These are phyloP conservation scores for Ocimum tenuiflorum DNA, from an alignment of 257 asterid species.

Conservation along the genomic window DNA sequence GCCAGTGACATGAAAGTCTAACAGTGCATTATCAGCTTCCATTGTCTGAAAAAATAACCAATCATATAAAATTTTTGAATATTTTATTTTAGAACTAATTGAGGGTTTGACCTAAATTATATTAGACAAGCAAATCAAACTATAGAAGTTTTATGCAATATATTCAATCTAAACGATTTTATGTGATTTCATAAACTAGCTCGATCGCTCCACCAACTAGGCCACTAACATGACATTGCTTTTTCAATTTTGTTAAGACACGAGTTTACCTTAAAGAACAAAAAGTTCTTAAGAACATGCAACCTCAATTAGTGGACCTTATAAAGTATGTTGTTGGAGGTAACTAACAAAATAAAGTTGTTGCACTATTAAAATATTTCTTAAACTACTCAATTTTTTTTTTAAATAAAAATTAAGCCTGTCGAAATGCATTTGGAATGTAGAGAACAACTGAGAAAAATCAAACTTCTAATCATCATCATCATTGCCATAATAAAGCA, in stretches of 20 bases:
- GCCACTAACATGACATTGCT: not conserved
- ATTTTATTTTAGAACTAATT: too few species aligned
- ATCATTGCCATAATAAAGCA: slow-evolving; percentile 6
- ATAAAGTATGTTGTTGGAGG: not conserved
- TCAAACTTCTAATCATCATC: slow-evolving; percentile 1
- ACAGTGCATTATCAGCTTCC: too few species aligned
- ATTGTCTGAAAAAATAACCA: too few species aligned
- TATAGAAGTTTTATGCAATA: not conserved
- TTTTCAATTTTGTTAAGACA: not conserved
- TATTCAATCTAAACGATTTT: too few species aligned
- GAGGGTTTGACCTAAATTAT: not conserved
- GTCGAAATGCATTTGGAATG: slow-evolving; percentile 11
- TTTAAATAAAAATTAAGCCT: not conserved
- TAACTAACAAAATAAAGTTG: slow-evolving; percentile 2
- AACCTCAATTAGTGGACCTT: slow-evolving; percentile 5
- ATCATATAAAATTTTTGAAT: too few species aligned
- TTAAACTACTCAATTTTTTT: too few species aligned
- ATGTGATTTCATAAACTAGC: not conserved
- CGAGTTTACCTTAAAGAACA: not conserved
- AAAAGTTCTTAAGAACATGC: not conserved
- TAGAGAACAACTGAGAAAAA: not conserved
- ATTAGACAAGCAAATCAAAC: not conserved
- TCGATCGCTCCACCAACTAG: not conserved
- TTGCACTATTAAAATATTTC: not conserved
- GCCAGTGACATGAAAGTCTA: too few species aligned